A percentile compares a stretch with the other conserved stretches of the same genome.
Conservation (phyloP, 2,329 filamentous ascomycete species). For the Penicillium sp. region DNA sequence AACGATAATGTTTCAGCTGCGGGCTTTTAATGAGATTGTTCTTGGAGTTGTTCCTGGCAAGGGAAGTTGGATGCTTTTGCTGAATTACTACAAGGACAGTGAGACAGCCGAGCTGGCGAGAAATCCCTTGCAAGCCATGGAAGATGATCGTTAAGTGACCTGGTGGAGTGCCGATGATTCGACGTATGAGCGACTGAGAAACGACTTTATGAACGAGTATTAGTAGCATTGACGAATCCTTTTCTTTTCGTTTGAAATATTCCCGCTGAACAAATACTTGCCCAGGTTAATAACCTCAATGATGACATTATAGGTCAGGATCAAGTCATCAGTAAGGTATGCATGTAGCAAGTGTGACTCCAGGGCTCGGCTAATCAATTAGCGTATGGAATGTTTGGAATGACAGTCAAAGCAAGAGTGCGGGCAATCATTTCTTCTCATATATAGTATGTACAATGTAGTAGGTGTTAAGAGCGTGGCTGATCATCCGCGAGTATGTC, state of each 20-base stretch:
- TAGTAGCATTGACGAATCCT: too few species aligned
- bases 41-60: not conserved
- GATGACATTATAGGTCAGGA: too few species aligned
- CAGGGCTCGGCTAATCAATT: not conserved
- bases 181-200: too few species aligned
- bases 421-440: not conserved
- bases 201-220: too few species aligned
- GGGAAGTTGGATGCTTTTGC: not conserved
- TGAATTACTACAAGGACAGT: not conserved
- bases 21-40: not conserved
- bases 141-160: not conserved
- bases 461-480: conserved; percentile 9
- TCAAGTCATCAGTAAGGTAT: too few species aligned
- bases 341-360: too few species aligned
- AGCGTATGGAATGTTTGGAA: not conserved
- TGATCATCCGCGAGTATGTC: conserved; percentile 51
- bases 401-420: not conserved
- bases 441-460: conserved; percentile 7
- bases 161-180: too few species aligned
- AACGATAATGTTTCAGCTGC: not conserved
- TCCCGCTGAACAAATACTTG: too few species aligned
- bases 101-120: not conserved
- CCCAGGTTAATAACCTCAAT: too few species aligned
- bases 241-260: too few species aligned
- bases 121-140: not conserved